A percentile compares a stretch with the other conserved stretches of the same genome.
Conservation (phyloP, 2,329 filamentous ascomycete species). For the Blastomyces gilchristii region DNA sequence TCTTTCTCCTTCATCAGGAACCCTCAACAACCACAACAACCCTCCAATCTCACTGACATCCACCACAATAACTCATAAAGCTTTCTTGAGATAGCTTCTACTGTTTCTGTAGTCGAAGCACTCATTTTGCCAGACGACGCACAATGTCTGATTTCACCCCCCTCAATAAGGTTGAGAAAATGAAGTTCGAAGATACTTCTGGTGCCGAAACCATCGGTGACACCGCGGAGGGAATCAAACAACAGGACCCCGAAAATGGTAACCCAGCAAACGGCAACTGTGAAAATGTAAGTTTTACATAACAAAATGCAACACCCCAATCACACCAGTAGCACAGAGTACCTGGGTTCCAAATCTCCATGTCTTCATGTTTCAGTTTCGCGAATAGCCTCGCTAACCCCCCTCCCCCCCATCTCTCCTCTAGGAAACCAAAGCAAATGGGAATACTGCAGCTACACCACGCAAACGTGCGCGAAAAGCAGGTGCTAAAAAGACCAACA, state of each 20-base stretch:
- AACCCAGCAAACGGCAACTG: background rate
- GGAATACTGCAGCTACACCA: constrained; percentile 12
- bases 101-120: background rate
- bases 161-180: constrained; percentile 10
- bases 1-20: background rate
- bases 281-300: constrained; percentile 1
- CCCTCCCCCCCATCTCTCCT: background rate
- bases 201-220: background rate
- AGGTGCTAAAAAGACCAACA: constrained; percentile 2
- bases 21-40: background rate
- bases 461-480: constrained; percentile 20
- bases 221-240: background rate
- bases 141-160: constrained; percentile 13
- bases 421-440: background rate
- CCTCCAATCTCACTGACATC: background rate
- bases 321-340: background rate
- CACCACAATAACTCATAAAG: background rate
- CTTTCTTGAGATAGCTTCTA: background rate
- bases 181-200: constrained; percentile 2
- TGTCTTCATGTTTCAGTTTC: background rate
- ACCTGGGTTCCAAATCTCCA: background rate
- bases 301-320: background rate
- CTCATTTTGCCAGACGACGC: background rate
- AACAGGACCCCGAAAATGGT: constrained; percentile 1
- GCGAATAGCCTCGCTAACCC: background rate